phyloP scores from a whole-genome alignment of 2,329 filamentous ascomycete genomes.

The Arthrobotrys megalospora region DNA sequence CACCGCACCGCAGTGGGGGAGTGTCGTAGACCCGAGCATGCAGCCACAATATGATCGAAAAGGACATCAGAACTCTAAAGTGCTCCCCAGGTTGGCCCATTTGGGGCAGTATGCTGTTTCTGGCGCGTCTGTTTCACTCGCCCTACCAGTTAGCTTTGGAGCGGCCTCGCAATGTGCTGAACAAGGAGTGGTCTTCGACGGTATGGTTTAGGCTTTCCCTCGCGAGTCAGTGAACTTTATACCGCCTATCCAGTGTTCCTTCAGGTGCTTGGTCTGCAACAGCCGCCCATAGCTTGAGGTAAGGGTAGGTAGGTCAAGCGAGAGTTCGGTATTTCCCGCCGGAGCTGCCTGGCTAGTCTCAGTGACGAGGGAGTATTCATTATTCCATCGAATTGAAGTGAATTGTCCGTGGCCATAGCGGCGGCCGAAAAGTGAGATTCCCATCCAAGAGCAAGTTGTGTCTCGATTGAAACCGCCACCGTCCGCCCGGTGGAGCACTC shows the following conservation, averaged over 20 bases:
- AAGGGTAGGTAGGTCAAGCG: constrained; percentile 58
- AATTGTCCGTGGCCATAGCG: neutral
- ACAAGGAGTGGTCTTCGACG: constrained; percentile 17
- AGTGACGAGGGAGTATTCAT: constrained; percentile 7
- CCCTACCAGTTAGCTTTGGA: constrained; percentile 31
- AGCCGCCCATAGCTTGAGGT: constrained; percentile 43
- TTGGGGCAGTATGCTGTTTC: constrained; percentile 44
- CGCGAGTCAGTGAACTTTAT: constrained; percentile 60
- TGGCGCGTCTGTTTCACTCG: constrained; percentile 59
- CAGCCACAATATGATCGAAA: constrained; percentile 39
- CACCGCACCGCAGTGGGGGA: constrained; percentile 16
- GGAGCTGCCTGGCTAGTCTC: constrained; percentile 23
- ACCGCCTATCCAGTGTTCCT: constrained; percentile 34
- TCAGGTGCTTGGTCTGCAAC: constrained; percentile 37
- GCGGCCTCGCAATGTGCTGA: neutral
- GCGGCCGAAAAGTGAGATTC: neutral
- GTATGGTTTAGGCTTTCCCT: constrained; percentile 42
- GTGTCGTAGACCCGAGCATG: constrained; percentile 31
- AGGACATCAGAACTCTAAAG: constrained; percentile 38
- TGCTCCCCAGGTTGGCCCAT: constrained; percentile 15
- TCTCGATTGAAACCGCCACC: neutral
- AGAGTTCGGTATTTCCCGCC: constrained; percentile 58
- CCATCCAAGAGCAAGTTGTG: constrained; percentile 3
- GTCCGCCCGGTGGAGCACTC: constrained; percentile 6
- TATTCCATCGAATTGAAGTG: neutral